These are phyloP conservation scores for Oldenlandia corymbosa DNA, from an alignment of 257 asterid genomes.

Conservation along the genomic window DNA sequence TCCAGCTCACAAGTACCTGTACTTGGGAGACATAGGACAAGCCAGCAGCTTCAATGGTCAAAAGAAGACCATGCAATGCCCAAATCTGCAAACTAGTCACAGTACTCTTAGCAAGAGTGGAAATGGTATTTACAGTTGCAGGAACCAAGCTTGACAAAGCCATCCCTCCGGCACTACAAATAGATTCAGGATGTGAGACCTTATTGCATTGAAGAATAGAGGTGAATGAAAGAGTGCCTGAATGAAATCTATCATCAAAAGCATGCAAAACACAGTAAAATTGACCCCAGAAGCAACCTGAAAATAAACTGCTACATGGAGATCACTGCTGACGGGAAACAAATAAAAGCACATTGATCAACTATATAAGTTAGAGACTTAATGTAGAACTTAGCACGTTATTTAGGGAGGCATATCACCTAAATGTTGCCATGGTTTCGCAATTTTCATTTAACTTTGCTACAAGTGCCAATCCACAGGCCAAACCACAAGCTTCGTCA, in stretches of 20 bases:
- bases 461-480: background rate
- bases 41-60: slow-evolving; percentile 98
- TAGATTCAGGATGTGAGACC: slow-evolving; percentile 31
- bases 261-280: background rate
- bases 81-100: slow-evolving; percentile 72
- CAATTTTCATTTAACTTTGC: background rate
- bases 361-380: background rate
- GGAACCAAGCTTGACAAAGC: slow-evolving; percentile 98
- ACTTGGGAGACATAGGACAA: slow-evolving; percentile 89
- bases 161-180: slow-evolving; percentile 99
- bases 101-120: slow-evolving; percentile 77
- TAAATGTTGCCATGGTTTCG: background rate
- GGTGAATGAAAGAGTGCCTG: background rate
- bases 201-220: slow-evolving; percentile 16
- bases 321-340: slow-evolving; percentile 7
- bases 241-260: background rate
- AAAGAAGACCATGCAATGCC: slow-evolving; percentile 98
- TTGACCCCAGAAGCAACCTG: background rate
- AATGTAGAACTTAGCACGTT: background rate
- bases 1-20: slow-evolving; percentile 57
- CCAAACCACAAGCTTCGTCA: background rate
- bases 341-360: background rate
- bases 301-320: slow-evolving; percentile 1
- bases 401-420: background rate
- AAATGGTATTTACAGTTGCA: slow-evolving; percentile 73